These are phyloP conservation scores for Trapa bicornis DNA, from an alignment of 345 rosid species.

Conservation along the genomic window DNA sequence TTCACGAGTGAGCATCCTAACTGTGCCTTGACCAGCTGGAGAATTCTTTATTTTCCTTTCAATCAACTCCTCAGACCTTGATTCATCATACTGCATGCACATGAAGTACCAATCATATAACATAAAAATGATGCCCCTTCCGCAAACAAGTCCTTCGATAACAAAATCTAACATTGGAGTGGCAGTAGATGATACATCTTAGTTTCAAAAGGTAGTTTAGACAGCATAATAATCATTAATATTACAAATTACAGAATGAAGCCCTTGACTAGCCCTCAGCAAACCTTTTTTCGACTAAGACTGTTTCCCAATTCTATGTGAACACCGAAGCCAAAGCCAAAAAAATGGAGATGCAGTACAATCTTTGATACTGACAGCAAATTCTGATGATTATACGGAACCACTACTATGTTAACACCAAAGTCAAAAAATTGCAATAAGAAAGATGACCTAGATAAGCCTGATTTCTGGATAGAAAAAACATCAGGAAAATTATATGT, in stretches of 20 bases:
- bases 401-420: neutral
- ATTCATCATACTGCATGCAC: conserved; percentile 51
- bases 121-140: neutral
- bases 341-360: neutral
- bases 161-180: neutral
- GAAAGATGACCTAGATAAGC: neutral
- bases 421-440: neutral
- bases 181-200: neutral
- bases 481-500: too few relatives aligned
- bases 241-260: neutral
- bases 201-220: neutral
- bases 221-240: neutral
- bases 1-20: conserved; percentile 66
- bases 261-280: too few relatives aligned
- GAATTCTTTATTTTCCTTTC: conserved; percentile 76
- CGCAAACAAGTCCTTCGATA: neutral
- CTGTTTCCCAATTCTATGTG: neutral
- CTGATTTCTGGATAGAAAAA: too few relatives aligned
- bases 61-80: conserved; percentile 72
- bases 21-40: conserved; percentile 72
- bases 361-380: neutral
- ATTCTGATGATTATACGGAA: neutral
- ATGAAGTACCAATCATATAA: neutral
- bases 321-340: too few relatives aligned
- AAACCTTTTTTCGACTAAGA: neutral